Base-by-base conservation (phyloP, 768 basidiomycete species). In the Hydnum rufescens region DNA sequence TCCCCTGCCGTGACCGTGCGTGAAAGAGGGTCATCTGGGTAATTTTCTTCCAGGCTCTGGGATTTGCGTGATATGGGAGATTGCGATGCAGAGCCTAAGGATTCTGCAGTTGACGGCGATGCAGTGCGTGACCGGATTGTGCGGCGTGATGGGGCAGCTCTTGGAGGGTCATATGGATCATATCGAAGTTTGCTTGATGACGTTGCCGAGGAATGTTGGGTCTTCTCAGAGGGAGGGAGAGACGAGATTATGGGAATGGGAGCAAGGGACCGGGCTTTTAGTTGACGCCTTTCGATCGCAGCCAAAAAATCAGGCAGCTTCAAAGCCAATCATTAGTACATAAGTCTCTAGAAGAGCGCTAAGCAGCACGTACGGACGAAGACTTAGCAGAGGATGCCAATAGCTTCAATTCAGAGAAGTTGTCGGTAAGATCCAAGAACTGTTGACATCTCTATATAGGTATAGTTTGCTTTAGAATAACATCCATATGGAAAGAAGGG, bases 361-460 rank as follows among this genome's bases (percentile, higher is more conserved):
- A n/a, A n/a, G n/a, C n/a, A n/a, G 16, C 44, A 13, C 44, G 13
- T 28, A 47, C 44, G 8, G 44, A 47, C 13, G 44, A 26, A 8
- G 44, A 47, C 26, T 13, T 13, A 8, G 44, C 44, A 47, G 44
- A 16, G 13, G 8, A 8, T 8, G 26, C 44, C 8, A 47, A 13
- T 47, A 8, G 13, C 26, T 25, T 13, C 26, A 86, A 69, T 3
- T 65, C 55, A 5, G 67, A 62, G 57, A 67, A 71, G 51, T 78
- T 65, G 19, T 63, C 60, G 4, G 65, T 66, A 16, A 82, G 64
- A 6, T 64, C 65, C 29, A 76, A 57, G 60, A 87, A 85, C 61
- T 82, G 77, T 25, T 74, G 69, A 59, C 82, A 85, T 52, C 83
- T 74, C 84, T 87, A 51, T 31, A 36, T 28, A 53, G 30, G 26